Base-by-base conservation (phyloP, 2,329 filamentous ascomycete genomes). In the Diaporthe longicolla region DNA sequence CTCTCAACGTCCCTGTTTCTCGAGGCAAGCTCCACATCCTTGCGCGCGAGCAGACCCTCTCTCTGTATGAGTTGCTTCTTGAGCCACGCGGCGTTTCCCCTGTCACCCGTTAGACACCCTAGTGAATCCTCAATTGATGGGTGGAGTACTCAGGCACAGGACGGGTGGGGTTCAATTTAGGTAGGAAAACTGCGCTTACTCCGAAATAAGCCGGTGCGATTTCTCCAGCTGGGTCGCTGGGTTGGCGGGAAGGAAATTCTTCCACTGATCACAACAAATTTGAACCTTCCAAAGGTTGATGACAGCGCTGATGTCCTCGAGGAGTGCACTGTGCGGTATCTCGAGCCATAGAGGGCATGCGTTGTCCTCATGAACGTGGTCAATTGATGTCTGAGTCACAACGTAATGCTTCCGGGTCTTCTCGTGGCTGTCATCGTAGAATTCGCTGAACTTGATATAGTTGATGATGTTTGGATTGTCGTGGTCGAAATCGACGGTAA, bases 321-420 rank as follows among this genome's bases (percentile, higher is more conserved):
- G 26, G 17, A 58, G 45, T 2, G 70, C 61, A 11, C 13, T 65
- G 5, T 58, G 15, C 37, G 69, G 69, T 4, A 73, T 7, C 43
- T 73, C 54, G 6, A 75, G 15, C 71, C 71, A 75, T 15, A 73
- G 68, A 8, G 24, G 17, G 37, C 74, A 75, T 7, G 19, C 29
- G 11, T 58, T 54, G 26, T 63, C 71, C 10, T 71, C 54, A 17
- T 71, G 50, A 9, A 66, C 19, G 29, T 75, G 74, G 24, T 71
- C 45, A 19, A 75, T 24, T 4, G 74, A 75, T 8, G 74, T 73
- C 45, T 73, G 66, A 3, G 74, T 75, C 4, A 75, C 61, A 13
- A 75, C 48, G 5, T 19, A 75, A 21, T 71, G 35, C n/a, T 71
- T 65, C 21, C 40, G 40, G 17, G 37, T 40, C 37, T 55, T 55